Percentiles rank a stretch among this genome's conserved stretches.
Evolutionary conservation across 345 rosid genomes (phyloP).

Genomic region (Sisymbrium altissimum): DNA sequence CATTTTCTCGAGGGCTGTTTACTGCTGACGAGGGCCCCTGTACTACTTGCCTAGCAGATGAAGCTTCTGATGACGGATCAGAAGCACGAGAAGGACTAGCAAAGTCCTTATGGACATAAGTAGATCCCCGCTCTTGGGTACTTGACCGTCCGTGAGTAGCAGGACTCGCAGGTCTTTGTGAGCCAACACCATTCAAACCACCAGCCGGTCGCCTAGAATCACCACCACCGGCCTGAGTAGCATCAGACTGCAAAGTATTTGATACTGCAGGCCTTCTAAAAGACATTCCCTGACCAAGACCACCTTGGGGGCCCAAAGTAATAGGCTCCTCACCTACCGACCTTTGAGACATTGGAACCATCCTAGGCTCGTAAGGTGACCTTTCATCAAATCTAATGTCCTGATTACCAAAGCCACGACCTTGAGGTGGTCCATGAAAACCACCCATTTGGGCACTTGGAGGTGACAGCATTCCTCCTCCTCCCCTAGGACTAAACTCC

Average conservation of each 20-base stretch:
- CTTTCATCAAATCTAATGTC: slow-evolving; percentile 80
- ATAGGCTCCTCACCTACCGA: slow-evolving; percentile 66
- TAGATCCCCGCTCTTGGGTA: slow-evolving; percentile 48
- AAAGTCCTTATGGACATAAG: slow-evolving; percentile 49
- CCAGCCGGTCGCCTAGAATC: slow-evolving; percentile 58
- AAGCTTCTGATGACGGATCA: slow-evolving; percentile 50
- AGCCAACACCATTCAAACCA: slow-evolving; percentile 55
- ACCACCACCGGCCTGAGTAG: slow-evolving; percentile 40
- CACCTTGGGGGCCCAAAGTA: slow-evolving; percentile 96
- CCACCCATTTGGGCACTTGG: slow-evolving; percentile 67
- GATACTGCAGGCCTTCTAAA: slow-evolving; percentile 53
- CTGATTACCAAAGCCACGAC: slow-evolving; percentile 61
- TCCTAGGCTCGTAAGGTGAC: slow-evolving; percentile 62
- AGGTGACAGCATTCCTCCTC: slow-evolving; percentile 60
- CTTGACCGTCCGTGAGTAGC: slow-evolving; percentile 41
- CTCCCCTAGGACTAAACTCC: slow-evolving; percentile 74
- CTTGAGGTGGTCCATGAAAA: slow-evolving; percentile 67
- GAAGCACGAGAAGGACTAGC: slow-evolving; percentile 43
- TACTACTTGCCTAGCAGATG: slow-evolving; percentile 44
- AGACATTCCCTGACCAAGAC: slow-evolving; percentile 93
- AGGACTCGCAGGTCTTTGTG: slow-evolving; percentile 53
- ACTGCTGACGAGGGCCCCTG: slow-evolving; percentile 41
- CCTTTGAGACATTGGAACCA: slow-evolving; percentile 74
- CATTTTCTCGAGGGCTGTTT: slow-evolving; percentile 48
- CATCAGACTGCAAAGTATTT: slow-evolving; percentile 42